A percentile compares a stretch with the other conserved stretches of the same genome.
phyloP scores from a whole-genome alignment of 2,329 filamentous ascomycete genomes.

The Pleurostoma richardsiae region DNA sequence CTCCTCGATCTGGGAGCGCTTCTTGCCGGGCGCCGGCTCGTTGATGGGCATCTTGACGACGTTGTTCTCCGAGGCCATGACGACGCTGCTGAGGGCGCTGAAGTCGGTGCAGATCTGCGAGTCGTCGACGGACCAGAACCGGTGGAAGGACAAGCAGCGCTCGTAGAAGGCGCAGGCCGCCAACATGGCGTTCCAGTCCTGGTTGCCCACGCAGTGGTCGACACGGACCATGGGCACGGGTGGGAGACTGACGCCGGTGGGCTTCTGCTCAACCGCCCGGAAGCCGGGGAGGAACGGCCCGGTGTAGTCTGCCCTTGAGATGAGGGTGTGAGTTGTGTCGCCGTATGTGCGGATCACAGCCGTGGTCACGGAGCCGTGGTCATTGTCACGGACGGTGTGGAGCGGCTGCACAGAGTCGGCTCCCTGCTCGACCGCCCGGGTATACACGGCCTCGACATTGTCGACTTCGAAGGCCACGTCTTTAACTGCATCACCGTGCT shows the following conservation, averaged over 20 bases:
- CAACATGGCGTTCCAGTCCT: conserved; percentile 87
- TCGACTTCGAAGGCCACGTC: conserved; percentile 96
- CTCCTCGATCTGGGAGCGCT: conserved; percentile 92
- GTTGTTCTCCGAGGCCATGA: conserved; percentile 83
- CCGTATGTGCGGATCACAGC: conserved; percentile 90
- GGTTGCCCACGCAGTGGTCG: conserved; percentile 97
- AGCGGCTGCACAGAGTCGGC: conserved; percentile 61
- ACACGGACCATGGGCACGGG: conserved; percentile 66
- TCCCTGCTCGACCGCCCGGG: conserved; percentile 62
- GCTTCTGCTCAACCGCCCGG: conserved; percentile 43
- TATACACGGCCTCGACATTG: conserved; percentile 75
- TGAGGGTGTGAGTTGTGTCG: conserved; percentile 89
- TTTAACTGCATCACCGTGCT: conserved; percentile 90
- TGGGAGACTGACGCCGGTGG: conserved; percentile 46
- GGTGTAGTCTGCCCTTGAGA: conserved; percentile 65
- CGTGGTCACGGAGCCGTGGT: conserved; percentile 61
- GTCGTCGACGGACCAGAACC: conserved; percentile 97
- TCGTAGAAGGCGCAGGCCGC: conserved; percentile 72
- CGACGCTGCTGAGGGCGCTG: conserved; percentile 80
- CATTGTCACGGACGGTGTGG: conserved; percentile 44
- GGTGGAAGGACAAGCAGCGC: conserved; percentile 83
- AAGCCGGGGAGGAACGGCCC: conserved; percentile 84
- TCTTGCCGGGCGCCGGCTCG: conserved; percentile 85
- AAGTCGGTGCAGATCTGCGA: conserved; percentile 89
- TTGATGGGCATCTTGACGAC: conserved; percentile 98